phyloP scores from a whole-genome alignment of 495 filamentous ascomycete species.

The Terfezia claveryi region DNA sequence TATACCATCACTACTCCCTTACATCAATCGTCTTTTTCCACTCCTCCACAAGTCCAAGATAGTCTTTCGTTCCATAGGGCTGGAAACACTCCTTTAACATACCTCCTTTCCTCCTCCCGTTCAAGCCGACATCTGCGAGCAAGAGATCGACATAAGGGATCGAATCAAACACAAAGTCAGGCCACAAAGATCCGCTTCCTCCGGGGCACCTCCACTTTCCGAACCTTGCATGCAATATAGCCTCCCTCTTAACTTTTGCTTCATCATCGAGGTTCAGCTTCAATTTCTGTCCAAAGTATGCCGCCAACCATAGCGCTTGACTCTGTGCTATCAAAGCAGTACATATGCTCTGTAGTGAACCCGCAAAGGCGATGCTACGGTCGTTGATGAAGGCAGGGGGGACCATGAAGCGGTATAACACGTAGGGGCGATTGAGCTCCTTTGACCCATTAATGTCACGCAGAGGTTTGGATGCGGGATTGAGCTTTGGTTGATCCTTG shows the following conservation, averaged over 20 bases:
- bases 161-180: conserved; percentile 55
- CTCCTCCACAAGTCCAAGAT: conserved; percentile 13
- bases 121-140: conserved; percentile 41
- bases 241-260: conserved; percentile 28
- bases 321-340: conserved; percentile 40
- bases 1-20: conserved; percentile 1
- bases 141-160: conserved; percentile 59
- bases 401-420: conserved; percentile 47
- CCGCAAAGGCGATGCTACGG: conserved; percentile 44
- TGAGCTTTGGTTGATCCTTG: conserved; percentile 21
- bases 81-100: conserved; percentile 10
- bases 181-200: conserved; percentile 39
- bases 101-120: conserved; percentile 8
- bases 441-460: conserved; percentile 5
- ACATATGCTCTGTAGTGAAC: conserved; percentile 40
- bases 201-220: conserved; percentile 45
- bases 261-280: background rate
- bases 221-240: conserved; percentile 42
- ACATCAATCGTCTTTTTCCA: conserved; percentile 3
- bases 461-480: conserved; percentile 19
- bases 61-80: conserved; percentile 12
- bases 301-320: conserved; percentile 51
- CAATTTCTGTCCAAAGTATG: conserved; percentile 32
- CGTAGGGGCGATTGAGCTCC: conserved; percentile 22
- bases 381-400: conserved; percentile 31